Evolutionary conservation across 768 basidiomycete genomes (phyloP).

Genomic region (Lanmaoa rubissima): DNA sequence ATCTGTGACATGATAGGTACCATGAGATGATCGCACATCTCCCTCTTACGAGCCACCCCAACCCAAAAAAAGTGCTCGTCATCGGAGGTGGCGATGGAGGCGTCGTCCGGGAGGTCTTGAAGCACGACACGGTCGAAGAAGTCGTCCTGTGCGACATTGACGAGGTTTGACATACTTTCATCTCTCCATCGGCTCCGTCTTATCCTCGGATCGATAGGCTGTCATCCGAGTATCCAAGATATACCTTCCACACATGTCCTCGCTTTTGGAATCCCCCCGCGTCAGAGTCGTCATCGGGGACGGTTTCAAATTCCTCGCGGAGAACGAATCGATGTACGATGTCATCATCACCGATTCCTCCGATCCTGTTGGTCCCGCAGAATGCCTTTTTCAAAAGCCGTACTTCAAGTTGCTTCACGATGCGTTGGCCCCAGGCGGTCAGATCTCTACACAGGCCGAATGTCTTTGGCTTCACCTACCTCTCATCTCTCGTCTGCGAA

Average conservation of each 20-base stretch:
- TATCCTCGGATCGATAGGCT: slow-evolving; percentile 48
- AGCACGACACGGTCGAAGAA: slow-evolving; percentile 85
- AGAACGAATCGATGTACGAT: slow-evolving; percentile 86
- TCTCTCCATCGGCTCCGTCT: not conserved
- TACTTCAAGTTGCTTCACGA: slow-evolving; percentile 95
- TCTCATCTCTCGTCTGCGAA: slow-evolving; percentile 75
- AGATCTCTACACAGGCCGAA: slow-evolving; percentile 95
- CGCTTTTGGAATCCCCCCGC: slow-evolving; percentile 71
- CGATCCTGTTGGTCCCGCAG: slow-evolving; percentile 95
- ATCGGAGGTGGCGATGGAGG: slow-evolving; percentile 99
- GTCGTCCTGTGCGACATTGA: slow-evolving; percentile 98
- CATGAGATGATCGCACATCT: slow-evolving; percentile 99
- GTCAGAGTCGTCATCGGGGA: slow-evolving; percentile 89
- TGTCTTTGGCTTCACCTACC: slow-evolving; percentile 92
- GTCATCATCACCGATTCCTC: slow-evolving; percentile 99
- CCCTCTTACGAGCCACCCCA: slow-evolving; percentile 93
- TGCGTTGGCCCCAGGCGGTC: slow-evolving; percentile 84
- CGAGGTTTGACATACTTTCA: slow-evolving; percentile 51
- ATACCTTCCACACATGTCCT: slow-evolving; percentile 93
- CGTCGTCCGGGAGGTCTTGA: slow-evolving; percentile 95
- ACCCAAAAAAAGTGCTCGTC: slow-evolving; percentile 93
- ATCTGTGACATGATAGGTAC: slow-evolving; percentile 54
- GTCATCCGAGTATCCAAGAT: slow-evolving; percentile 93
- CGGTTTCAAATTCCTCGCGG: slow-evolving; percentile 94
- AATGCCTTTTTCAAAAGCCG: slow-evolving; percentile 91